Evolutionary conservation across 2,329 filamentous ascomycete species (phyloP).

Genomic region (Plenodomus biglobosus): DNA sequence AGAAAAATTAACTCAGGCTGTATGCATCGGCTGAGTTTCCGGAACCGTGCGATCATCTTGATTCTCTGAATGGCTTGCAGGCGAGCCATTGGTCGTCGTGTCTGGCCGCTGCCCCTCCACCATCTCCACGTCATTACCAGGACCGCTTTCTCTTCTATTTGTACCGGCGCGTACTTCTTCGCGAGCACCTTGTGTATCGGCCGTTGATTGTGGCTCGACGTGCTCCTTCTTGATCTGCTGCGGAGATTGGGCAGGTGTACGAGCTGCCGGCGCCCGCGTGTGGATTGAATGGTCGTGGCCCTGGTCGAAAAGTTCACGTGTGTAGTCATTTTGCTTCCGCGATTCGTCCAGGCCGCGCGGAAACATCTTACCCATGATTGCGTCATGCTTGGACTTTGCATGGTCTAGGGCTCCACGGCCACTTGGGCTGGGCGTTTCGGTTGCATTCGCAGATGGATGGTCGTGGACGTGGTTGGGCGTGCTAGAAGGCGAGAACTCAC

Average conservation of each 20-base stretch:
- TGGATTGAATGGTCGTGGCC: constrained; percentile 30
- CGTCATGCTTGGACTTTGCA: constrained; percentile 31
- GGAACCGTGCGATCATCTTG: neutral
- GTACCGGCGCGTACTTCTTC: constrained; percentile 26
- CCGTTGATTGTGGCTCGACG: constrained; percentile 11
- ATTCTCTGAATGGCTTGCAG: neutral
- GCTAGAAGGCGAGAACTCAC: constrained; percentile 22
- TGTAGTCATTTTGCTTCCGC: constrained; percentile 36
- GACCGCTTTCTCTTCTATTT: constrained; percentile 24
- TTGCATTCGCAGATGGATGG: constrained; percentile 10
- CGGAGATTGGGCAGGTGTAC: constrained; percentile 7
- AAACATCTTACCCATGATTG: constrained; percentile 44
- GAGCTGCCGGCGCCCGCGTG: constrained; percentile 13
- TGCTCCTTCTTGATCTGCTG: constrained; percentile 30
- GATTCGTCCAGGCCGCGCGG: constrained; percentile 39
- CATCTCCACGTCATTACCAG: constrained; percentile 10
- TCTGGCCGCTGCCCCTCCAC: constrained; percentile 7
- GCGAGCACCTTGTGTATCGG: constrained; percentile 13
- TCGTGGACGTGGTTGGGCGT: constrained; percentile 29
- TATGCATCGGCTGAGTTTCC: constrained; percentile 4
- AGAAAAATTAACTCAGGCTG: neutral
- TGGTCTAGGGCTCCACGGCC: constrained; percentile 3
- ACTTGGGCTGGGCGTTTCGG: constrained; percentile 37
- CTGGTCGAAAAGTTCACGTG: constrained; percentile 37
- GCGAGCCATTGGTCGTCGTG: neutral